These are phyloP conservation scores for Aspergillus sp. DNA, from an alignment of 2,329 filamentous ascomycete species.

Conservation along the genomic window DNA sequence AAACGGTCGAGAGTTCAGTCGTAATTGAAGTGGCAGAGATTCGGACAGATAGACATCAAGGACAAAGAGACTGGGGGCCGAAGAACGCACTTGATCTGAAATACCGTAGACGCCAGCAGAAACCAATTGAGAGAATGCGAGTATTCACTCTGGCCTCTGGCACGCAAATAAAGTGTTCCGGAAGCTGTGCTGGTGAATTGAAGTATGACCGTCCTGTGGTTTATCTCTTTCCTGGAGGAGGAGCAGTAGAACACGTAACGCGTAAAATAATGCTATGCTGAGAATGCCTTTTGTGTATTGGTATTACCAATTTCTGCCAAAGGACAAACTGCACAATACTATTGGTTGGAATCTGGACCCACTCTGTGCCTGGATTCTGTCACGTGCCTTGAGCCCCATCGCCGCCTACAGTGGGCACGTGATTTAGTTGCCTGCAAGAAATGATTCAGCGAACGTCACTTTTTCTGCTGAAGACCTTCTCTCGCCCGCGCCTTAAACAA, in stretches of 20 bases:
- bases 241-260: constrained; percentile 8
- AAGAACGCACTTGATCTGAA: constrained; percentile 6
- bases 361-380: constrained; percentile 13
- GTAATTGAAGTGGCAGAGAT: neutral
- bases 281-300: constrained; percentile 13
- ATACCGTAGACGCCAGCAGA: constrained; percentile 1
- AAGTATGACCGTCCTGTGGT: neutral
- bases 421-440: constrained; percentile 17
- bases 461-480: constrained; percentile 21
- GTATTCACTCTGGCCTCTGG: neutral
- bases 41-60: neutral
- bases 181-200: constrained; percentile 10
- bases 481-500: neutral
- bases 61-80: neutral
- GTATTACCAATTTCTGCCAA: constrained; percentile 22
- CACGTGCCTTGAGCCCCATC: constrained; percentile 16
- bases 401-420: constrained; percentile 17
- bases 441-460: constrained; percentile 31
- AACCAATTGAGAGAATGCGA: neutral
- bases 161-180: constrained; percentile 16
- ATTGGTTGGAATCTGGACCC: constrained; percentile 22
- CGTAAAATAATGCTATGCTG: constrained; percentile 8
- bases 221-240: neutral
- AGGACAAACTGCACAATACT: constrained; percentile 33
- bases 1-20: neutral